These are phyloP conservation scores for Aspergillus phoenicis DNA, from an alignment of 2,329 filamentous ascomycete genomes.

Conservation along the genomic window DNA sequence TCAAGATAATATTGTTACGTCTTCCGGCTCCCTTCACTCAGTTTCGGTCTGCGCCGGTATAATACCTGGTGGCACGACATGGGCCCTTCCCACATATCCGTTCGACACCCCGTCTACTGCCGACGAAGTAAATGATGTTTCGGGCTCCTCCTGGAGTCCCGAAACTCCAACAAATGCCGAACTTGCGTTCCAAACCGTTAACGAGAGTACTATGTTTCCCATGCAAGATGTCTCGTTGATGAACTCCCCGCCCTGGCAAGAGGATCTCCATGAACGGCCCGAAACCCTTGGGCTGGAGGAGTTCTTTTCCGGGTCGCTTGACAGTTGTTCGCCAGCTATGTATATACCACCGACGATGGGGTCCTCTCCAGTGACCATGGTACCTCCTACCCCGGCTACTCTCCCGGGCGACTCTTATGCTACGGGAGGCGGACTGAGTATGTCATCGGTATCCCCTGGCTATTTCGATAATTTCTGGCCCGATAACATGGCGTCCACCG, in stretches of 20 bases:
- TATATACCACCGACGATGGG: neutral
- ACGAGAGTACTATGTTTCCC: slow-evolving; percentile 3
- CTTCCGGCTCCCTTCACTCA: neutral
- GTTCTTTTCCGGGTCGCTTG: slow-evolving; percentile 6
- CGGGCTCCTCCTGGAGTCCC: slow-evolving; percentile 6
- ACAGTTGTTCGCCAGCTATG: neutral
- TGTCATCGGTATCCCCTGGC: neutral
- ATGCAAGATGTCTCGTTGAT: neutral
- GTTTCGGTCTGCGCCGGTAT: neutral
- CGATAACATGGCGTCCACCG: neutral
- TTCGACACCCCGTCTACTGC: neutral
- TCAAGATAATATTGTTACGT: neutral
- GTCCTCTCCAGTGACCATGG: neutral
- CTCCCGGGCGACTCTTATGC: slow-evolving; percentile 1
- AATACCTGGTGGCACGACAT: neutral
- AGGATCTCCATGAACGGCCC: slow-evolving; percentile 9
- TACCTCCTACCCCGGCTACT: slow-evolving; percentile 1
- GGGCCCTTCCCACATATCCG: neutral
- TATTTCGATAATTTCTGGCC: neutral
- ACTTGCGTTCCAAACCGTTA: neutral
- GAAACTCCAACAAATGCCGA: slow-evolving; percentile 3
- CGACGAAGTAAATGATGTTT: neutral
- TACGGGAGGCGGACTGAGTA: neutral
- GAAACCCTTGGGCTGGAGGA: slow-evolving; percentile 6
- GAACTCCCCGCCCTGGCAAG: slow-evolving; percentile 11